Evolutionary conservation across 202 grass and related monocot species (phyloP), one percentile per base, ranked within the genome.

Genomic region (Panicum hallii): DNA sequence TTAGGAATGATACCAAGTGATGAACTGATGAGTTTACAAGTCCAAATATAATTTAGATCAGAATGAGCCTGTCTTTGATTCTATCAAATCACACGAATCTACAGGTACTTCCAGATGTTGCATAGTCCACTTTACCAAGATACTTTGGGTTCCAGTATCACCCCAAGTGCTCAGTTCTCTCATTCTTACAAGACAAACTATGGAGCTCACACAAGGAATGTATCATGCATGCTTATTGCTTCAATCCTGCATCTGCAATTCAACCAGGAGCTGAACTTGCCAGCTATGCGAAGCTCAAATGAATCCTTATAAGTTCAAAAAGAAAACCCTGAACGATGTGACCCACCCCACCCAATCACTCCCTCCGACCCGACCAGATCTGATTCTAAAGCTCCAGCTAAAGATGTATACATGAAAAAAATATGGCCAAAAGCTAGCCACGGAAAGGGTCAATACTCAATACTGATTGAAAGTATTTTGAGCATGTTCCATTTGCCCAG

Each of bases 1-100:
- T 70, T 79, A 88, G 40, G 9, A 74, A 72, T 47, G 52, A 63
- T 38, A 71, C 22, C 19, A 64, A 76, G 19, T 42, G 40, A 77
- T 61, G 55, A 71, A 82, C 6, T 44, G 3, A 71, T 44, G 43
- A 44, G 11, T 49, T 13, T 15, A 49, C 13, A 79, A 3, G 8
- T 64, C 16, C 0, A 13, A 63, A 42, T 67, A 48, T 72, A 74
- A 55, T 11, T 30, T 17, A 54, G 1, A 79, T 63, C 12, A 83
- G 11, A 83, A 73, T 40, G 7, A 17, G 58, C 14, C 42, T 46
- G 2, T n/a, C 2, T 56, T 28, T 69, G 30, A 61, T n/a, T 19
- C 9, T 82, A 69, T 19, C 12, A 72, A 64, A 72, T 28, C 44
- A 45, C 26, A 68, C 3, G 5, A n/a, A 72, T 74, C 71, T 54